Base-by-base conservation (phyloP, 192 early-diverging fungal species). In the Podochytrium sp. region DNA sequence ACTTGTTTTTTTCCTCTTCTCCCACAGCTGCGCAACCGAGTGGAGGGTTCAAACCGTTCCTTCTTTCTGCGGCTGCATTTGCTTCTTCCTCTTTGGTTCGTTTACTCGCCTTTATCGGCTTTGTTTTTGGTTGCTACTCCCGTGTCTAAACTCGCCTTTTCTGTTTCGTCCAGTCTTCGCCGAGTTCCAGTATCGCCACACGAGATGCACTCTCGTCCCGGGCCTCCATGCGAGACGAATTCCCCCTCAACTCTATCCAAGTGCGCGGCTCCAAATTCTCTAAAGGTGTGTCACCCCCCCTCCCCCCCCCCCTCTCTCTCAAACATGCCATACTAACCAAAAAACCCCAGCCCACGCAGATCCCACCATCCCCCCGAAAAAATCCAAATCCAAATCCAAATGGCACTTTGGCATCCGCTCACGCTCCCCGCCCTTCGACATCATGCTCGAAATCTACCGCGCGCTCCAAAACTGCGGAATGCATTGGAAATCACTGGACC, bases 341-440 rank as follows among this genome's bases (percentile, higher is more conserved):
- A 10, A 47, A 47, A 61, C 37, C 57, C 10, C 23, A 72, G 18
- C 59, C 47, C 12, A 16, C 38, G 75, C 76, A 64, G 71, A 62
- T 58, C 58, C 34, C 30, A 34, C 23, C 23, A 33, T 62, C n/a
- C 35, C 62, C 40, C 35, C 23, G 33, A 50, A 78, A 68, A 68
- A 83, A 40, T 43, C 61, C 41, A 57, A 87, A 82, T 80, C 85
- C 3, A 81, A 93, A 52, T 90, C 93, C 3, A 93, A 92, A 78
- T 99, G 98, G 98, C 96, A 99, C 81, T 98, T 97, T 86, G 98
- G 98, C 25, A 98, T 99, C 71, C 89, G 98, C 57, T 94, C 92
- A 27, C 86, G 92, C 64, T 92, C 91, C 71, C 92, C 93, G 30
- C 96, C 98, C 0, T 85, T 87, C 40, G 96, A 98, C 76, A 95